Evolutionary conservation across 2,329 filamentous ascomycete species (phyloP).

Genomic region (Fusarium keratoplasticum): DNA sequence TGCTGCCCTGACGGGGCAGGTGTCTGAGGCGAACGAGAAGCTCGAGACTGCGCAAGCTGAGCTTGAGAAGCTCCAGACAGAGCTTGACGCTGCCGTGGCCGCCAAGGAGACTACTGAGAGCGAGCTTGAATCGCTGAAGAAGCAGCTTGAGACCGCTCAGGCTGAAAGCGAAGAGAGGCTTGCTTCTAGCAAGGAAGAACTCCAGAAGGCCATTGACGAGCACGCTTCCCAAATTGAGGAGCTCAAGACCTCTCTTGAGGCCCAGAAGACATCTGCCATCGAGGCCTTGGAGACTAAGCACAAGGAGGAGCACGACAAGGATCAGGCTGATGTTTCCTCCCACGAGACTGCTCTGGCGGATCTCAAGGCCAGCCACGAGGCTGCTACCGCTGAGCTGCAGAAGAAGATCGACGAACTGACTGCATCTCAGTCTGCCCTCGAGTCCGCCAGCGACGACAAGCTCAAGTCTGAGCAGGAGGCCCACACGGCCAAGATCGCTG

Average conservation of each 20-base stretch:
- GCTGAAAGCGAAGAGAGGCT: conserved; percentile 51
- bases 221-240: conserved; percentile 62
- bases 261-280: conserved; percentile 62
- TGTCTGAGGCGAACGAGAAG: conserved; percentile 62
- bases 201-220: conserved; percentile 57
- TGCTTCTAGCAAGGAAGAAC: conserved; percentile 46
- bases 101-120: conserved; percentile 62
- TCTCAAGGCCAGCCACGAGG: conserved; percentile 63
- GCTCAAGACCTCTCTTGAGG: conserved; percentile 60
- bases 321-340: conserved; percentile 56
- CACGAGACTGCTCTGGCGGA: conserved; percentile 63
- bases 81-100: conserved; percentile 60
- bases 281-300: conserved; percentile 66
- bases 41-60: conserved; percentile 63
- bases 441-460: conserved; percentile 58
- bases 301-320: conserved; percentile 61
- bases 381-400: conserved; percentile 61
- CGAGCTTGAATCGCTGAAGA: conserved; percentile 62
- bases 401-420: conserved; percentile 66
- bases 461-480: conserved; percentile 59
- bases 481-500: conserved; percentile 58
- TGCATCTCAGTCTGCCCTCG: conserved; percentile 58
- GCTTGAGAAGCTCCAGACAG: conserved; percentile 61
- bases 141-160: conserved; percentile 59
- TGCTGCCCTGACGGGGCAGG: conserved; percentile 58